Evolutionary conservation across 805 yeast genomes (phyloP).

Genomic region (Monosporozyma siamensis): DNA sequence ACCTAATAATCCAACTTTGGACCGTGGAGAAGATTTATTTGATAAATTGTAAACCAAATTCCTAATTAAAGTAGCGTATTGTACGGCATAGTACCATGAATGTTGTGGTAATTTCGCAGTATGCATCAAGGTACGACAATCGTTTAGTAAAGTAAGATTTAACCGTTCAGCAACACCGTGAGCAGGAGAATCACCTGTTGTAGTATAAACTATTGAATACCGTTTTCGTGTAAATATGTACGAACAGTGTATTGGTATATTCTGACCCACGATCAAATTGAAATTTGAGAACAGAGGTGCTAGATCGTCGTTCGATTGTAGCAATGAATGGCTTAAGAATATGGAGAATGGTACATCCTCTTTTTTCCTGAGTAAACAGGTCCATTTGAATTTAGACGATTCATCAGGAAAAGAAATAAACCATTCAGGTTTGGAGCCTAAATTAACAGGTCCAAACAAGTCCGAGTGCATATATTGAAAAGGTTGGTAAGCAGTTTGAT

Average conservation of each 20-base stretch:
- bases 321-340: background rate
- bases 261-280: slow-evolving; percentile 10
- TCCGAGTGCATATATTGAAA: slow-evolving; percentile 8
- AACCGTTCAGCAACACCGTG: slow-evolving; percentile 10
- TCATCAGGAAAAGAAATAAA: slow-evolving; percentile 12
- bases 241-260: slow-evolving; percentile 4
- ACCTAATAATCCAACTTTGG: slow-evolving; percentile 5
- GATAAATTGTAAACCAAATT: slow-evolving; percentile 3
- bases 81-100: slow-evolving; percentile 10
- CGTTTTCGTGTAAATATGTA: slow-evolving; percentile 1
- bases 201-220: slow-evolving; percentile 8
- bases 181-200: slow-evolving; percentile 7
- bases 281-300: slow-evolving; percentile 1
- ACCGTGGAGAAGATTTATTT: background rate
- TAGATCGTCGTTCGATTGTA: slow-evolving; percentile 2
- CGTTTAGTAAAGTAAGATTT: slow-evolving; percentile 9
- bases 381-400: slow-evolving; percentile 8
- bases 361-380: slow-evolving; percentile 2
- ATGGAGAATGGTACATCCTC: slow-evolving; percentile 2
- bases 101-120: slow-evolving; percentile 5
- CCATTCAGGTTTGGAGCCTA: slow-evolving; percentile 2
- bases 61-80: slow-evolving; percentile 6
- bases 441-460: slow-evolving; percentile 8
- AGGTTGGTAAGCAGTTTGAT: slow-evolving; percentile 5
- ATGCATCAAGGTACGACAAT: slow-evolving; percentile 8